Conservation (phyloP, 805 yeast species). For the Ogataea neopini region DNA sequence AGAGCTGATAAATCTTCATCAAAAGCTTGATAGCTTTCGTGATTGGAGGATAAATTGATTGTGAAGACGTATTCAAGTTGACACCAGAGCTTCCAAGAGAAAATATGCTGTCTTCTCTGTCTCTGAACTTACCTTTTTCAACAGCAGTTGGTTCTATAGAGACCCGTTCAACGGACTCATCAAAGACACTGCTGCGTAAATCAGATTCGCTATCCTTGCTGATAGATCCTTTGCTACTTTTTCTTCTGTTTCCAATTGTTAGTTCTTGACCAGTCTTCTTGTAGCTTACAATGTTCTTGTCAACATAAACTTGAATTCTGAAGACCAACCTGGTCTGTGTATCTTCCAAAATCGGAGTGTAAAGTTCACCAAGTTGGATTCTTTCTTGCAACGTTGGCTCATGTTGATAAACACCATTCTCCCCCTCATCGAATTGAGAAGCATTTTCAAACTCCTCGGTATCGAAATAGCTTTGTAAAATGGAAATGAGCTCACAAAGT, state of each 20-base stretch:
- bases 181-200: constrained; percentile 15
- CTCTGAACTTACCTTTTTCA: constrained; percentile 5
- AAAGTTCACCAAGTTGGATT: constrained; percentile 47
- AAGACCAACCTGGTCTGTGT: constrained; percentile 80
- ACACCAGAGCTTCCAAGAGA: constrained; percentile 12
- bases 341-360: constrained; percentile 72
- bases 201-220: not conserved
- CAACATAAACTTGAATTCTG: constrained; percentile 72
- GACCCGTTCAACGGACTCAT: not conserved
- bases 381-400: constrained; percentile 19
- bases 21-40: constrained; percentile 66
- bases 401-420: constrained; percentile 23
- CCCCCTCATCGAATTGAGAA: constrained; percentile 15
- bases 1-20: constrained; percentile 76
- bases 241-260: constrained; percentile 49
- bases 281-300: constrained; percentile 64
- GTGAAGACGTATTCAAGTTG: constrained; percentile 11
- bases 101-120: constrained; percentile 16
- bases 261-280: constrained; percentile 70
- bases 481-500: constrained; percentile 73
- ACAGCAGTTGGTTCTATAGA: constrained; percentile 3
- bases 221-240: not conserved
- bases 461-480: constrained; percentile 68
- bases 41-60: constrained; percentile 62
- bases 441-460: constrained; percentile 44